Conservation (phyloP, 83 land plant species). For the Picea mariana region DNA sequence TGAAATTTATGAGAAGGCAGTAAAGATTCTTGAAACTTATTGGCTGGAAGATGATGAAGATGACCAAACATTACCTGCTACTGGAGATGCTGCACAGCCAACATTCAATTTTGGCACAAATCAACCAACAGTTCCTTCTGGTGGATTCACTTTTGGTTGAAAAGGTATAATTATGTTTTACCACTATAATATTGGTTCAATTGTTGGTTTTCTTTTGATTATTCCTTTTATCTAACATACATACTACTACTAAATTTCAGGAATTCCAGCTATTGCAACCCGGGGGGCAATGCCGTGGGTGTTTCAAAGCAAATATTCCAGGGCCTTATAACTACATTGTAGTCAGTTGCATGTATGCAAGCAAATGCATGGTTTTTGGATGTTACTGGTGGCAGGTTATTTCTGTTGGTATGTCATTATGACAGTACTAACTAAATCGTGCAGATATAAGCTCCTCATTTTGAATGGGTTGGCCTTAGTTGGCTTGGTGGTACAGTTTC, state of each 20-base stretch:
- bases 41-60: conserved; percentile 69
- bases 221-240: no score
- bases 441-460: conserved; percentile 11
- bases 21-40: conserved; percentile 67
- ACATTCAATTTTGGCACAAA: conserved; percentile 40
- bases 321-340: neutral
- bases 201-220: no score
- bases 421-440: conserved; percentile 9
- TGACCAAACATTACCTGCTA: conserved; percentile 40
- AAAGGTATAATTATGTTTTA: no score
- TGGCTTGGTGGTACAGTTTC: conserved; percentile 11
- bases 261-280: neutral
- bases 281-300: conserved; percentile 6
- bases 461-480: conserved; percentile 5
- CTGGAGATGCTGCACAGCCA: conserved; percentile 36
- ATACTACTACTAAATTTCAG: neutral
- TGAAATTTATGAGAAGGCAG: conserved; percentile 79
- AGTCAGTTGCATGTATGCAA: conserved; percentile 12
- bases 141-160: conserved; percentile 66
- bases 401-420: conserved; percentile 13
- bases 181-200: no score
- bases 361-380: conserved; percentile 16
- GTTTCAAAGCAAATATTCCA: neutral
- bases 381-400: conserved; percentile 13
- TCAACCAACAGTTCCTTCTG: conserved; percentile 39